Evolutionary conservation across 2,329 filamentous ascomycete genomes (phyloP).

Genomic region (Colletotrichum trifolii): DNA sequence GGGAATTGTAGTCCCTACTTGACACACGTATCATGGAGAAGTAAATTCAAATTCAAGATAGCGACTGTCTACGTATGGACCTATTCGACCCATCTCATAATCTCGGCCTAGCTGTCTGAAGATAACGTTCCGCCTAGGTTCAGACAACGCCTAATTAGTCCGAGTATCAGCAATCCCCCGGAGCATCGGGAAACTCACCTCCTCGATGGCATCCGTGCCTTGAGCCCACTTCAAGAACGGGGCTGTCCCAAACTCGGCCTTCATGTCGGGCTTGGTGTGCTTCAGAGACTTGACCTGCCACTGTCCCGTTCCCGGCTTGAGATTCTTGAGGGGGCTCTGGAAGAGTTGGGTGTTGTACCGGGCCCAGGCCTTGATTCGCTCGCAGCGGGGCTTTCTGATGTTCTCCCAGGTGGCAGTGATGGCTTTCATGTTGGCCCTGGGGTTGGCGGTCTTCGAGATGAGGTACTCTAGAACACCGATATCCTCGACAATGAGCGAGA

Average conservation of each 20-base stretch:
- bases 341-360: slow-evolving; percentile 28
- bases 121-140: too few relatives aligned
- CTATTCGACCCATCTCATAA: too few relatives aligned
- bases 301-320: not conserved
- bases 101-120: too few relatives aligned
- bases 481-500: slow-evolving; percentile 5
- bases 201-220: not conserved
- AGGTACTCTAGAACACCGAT: not conserved
- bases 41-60: too few relatives aligned
- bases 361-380: slow-evolving; percentile 38
- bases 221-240: slow-evolving; percentile 14
- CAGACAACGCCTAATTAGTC: too few relatives aligned
- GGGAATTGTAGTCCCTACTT: too few relatives aligned
- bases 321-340: not conserved
- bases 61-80: accelerated
- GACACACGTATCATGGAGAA: too few relatives aligned
- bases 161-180: too few relatives aligned
- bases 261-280: not conserved
- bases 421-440: not conserved
- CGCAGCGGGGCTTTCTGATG: slow-evolving; percentile 38
- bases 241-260: not conserved
- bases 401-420: slow-evolving; percentile 35
- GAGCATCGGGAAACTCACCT: not conserved
- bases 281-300: slow-evolving; percentile 4
- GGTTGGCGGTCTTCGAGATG: not conserved